These are phyloP conservation scores for Aphanomyces invadans DNA, from an alignment of 352 stramenopile species.

Conservation along the genomic window DNA sequence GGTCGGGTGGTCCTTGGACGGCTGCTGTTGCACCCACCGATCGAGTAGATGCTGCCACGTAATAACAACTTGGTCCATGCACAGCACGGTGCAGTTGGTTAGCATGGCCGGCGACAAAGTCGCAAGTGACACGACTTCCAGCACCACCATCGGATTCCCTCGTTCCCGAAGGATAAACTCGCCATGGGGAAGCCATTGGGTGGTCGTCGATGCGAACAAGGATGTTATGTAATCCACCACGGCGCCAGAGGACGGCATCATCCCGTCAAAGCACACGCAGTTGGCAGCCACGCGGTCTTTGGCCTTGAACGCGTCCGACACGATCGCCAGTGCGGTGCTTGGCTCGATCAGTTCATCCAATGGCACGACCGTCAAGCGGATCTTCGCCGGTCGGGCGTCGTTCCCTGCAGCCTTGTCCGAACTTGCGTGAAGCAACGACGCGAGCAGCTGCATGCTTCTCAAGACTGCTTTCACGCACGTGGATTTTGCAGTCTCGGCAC, in stretches of 20 bases:
- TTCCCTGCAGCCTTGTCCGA: neutral
- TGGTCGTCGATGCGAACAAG: neutral
- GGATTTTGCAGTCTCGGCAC: neutral
- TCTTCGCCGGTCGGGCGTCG: neutral
- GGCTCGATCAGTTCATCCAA: neutral
- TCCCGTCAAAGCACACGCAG: conserved; percentile 7
- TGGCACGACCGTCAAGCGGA: neutral
- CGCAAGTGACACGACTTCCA: neutral
- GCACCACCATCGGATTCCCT: neutral
- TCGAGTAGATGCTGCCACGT: neutral
- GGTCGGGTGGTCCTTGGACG: neutral
- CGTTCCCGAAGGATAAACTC: neutral
- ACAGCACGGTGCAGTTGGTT: neutral
- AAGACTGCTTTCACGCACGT: neutral
- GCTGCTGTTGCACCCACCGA: neutral
- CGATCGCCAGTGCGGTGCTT: neutral
- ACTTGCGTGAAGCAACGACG: neutral
- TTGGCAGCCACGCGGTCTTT: neutral
- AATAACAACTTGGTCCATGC: neutral
- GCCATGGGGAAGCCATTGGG: neutral
- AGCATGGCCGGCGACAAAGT: neutral
- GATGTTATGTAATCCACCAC: neutral
- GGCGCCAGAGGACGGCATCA: neutral
- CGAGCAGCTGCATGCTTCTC: neutral
- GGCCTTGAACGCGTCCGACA: neutral